Conservation (phyloP, 345 rosid genomes). For the Eucalyptus regnans region DNA sequence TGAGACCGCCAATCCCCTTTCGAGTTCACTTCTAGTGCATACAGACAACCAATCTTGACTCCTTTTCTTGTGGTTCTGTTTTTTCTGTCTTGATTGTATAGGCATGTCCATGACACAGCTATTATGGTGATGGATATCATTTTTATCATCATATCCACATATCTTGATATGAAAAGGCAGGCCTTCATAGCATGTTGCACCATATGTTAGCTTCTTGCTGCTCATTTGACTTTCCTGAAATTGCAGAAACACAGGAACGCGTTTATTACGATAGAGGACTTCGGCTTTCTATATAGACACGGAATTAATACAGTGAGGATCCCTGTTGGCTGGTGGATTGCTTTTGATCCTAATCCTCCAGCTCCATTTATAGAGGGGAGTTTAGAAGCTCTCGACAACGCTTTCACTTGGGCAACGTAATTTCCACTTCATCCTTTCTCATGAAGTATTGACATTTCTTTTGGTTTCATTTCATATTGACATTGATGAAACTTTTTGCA, state of each 20-base stretch:
- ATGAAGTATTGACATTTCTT: background rate
- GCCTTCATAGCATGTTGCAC: background rate
- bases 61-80: background rate
- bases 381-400: conserved; percentile 61
- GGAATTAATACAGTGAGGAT: conserved; percentile 67
- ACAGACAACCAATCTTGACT: background rate
- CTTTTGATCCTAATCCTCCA: conserved; percentile 66
- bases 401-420: conserved; percentile 69
- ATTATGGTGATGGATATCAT: background rate
- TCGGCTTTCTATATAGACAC: conserved; percentile 41
- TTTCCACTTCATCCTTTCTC: conserved; percentile 5
- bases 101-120: background rate
- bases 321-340: conserved; percentile 86
- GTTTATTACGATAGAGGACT: conserved; percentile 48
- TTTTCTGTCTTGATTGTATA: background rate
- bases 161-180: background rate
- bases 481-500: conserved; percentile 19
- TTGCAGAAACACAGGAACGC: conserved; percentile 51
- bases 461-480: background rate
- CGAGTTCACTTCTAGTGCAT: background rate
- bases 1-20: background rate
- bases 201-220: background rate
- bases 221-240: background rate
- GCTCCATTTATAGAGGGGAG: conserved; percentile 52
- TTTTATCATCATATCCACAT: background rate